These are phyloP conservation scores for Solanum sparsipilum DNA, from an alignment of 257 asterid genomes.

Conservation along the genomic window DNA sequence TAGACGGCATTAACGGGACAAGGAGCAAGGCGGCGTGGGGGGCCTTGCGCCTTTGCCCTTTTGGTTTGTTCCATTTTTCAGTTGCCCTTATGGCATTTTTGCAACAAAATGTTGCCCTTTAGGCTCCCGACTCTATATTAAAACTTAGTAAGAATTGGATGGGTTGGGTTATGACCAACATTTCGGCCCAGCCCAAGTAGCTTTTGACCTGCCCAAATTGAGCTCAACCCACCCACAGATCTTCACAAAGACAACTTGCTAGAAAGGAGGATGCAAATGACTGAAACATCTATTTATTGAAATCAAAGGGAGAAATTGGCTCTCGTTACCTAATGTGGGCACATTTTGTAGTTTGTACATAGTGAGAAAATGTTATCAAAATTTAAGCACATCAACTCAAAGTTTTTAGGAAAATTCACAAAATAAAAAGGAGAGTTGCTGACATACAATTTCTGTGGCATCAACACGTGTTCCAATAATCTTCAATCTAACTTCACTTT, in stretches of 20 bases:
- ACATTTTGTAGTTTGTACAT: background rate
- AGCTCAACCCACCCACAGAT: background rate
- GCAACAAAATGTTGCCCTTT: too few species aligned
- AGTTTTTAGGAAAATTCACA: background rate
- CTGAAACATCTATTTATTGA: background rate
- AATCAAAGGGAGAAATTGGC: background rate
- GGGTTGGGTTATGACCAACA: too few species aligned
- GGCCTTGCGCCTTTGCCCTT: too few species aligned
- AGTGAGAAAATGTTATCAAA: background rate
- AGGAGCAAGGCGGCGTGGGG: too few species aligned
- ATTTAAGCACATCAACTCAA: background rate
- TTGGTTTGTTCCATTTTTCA: too few species aligned
- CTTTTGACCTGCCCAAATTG: too few species aligned
- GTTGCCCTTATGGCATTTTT: too few species aligned
- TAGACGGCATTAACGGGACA: too few species aligned
- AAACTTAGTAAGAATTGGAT: background rate
- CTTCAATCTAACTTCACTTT: slow-evolving; percentile 37
- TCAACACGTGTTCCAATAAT: slow-evolving; percentile 44
- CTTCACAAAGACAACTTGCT: background rate
- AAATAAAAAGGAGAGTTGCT: background rate
- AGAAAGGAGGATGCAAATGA: background rate
- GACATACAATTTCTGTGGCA: slow-evolving; percentile 80
- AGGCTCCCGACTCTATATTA: too few species aligned
- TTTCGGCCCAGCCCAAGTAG: too few species aligned
- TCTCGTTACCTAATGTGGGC: background rate